Evolutionary conservation across 805 yeast genomes (phyloP), one percentile per base, ranked within the genome.

Genomic region (Candida nemodendra): DNA sequence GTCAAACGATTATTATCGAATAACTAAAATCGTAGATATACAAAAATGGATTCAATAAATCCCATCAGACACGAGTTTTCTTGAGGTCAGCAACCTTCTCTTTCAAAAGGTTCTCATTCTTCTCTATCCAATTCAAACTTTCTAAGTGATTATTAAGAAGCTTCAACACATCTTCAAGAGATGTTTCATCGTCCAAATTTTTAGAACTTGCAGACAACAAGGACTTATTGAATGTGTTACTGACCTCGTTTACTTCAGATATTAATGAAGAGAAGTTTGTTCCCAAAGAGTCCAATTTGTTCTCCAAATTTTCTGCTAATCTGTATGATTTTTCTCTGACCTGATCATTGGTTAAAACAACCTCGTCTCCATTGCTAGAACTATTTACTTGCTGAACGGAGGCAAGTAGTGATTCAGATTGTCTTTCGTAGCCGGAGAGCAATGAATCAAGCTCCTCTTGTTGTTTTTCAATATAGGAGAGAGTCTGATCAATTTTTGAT

Each of bases 281-380:
- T 7, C 95, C 95, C 56, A 93, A 69, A 9, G 75, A 66, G 49
- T 84, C 95, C 44, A 93, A 66, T 55, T 84, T 85, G 50, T 81
- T 89, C 57, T 87, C 95, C 45, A 93, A 68, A 28, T 79, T 69
- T 56, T 89, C 95, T 0, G 98, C 97, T 22, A 89, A 76, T 45
- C 76, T 79, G 60, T 91, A 93, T 0, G 96, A 95, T 49, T 84
- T 84, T 56, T 84, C 91, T 57, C 99, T 79, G 56, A 88, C 85
- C 59, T 84, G 85, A 57, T 91, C 97, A 36, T 85, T 78, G 8
- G 79, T 73, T 45, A 73, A 62, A 14, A 76, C 67, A 5, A 44
- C 48, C 19, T 53, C 50, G 32, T 39, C 40, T 11, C 47, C 46
- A 36, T 40, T 42, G 11, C 38, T 32, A 7, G 30, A 19, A 23